phyloP scores from a whole-genome alignment of 768 basidiomycete genomes.

The Tricholoma furcatifolium region DNA sequence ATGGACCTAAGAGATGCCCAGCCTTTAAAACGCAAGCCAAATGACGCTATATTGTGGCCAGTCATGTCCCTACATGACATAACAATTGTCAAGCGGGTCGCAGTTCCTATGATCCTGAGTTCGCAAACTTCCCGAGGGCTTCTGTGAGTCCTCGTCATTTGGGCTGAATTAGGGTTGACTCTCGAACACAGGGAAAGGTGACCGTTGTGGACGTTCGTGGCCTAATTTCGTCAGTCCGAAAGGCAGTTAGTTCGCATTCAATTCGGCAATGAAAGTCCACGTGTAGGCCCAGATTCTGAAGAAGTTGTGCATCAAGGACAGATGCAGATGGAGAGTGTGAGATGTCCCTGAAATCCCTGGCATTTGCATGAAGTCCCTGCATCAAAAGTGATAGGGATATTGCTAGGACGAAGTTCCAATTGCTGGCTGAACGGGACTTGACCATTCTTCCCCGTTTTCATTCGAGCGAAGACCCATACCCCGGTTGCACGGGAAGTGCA shows the following conservation, averaged over 20 bases:
- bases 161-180: no score
- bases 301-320: neutral
- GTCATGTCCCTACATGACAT: neutral
- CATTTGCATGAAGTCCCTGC: neutral
- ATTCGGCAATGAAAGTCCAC: neutral
- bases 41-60: neutral
- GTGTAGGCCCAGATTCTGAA: neutral
- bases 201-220: neutral
- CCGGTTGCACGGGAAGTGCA: neutral
- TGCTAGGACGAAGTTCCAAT: no score
- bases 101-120: neutral
- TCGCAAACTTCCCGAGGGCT: no score
- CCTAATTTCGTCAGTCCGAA: no score
- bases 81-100: conserved; percentile 1
- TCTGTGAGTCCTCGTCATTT: neutral
- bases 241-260: neutral
- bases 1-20: neutral
- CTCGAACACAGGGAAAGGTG: neutral
- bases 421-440: neutral
- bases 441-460: no score
- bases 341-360: conserved; percentile 2
- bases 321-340: conserved; percentile 1
- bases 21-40: conserved; percentile 4
- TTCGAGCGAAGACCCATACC: no score
- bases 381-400: no score